Percentiles rank a stretch among this genome's conserved stretches.
Evolutionary conservation across 148 eudicot species (phyloP).

Genomic region (Diospyros lotus): DNA sequence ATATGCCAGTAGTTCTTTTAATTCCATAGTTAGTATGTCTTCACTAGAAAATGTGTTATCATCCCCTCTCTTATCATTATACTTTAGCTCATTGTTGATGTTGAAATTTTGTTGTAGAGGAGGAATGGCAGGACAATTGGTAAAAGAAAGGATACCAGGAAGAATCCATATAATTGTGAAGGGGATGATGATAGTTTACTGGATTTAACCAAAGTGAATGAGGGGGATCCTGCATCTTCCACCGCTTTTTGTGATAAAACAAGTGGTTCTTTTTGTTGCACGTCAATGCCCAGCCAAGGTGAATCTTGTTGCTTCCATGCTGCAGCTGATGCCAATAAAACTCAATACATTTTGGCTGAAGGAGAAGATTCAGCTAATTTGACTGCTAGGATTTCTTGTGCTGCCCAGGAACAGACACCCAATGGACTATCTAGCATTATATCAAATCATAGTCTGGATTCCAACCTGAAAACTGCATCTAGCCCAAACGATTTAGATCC

Average conservation of each 20-base stretch:
- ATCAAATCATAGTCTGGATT: slow-evolving; percentile 5
- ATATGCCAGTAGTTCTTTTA: background rate
- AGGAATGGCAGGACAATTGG: slow-evolving; percentile 32
- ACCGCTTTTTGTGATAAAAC: slow-evolving; percentile 23
- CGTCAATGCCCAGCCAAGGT: slow-evolving; percentile 22
- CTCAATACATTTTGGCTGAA: slow-evolving; percentile 15
- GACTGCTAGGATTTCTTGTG: slow-evolving; percentile 17
- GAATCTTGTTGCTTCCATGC: slow-evolving; percentile 28
- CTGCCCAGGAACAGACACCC: slow-evolving; percentile 17
- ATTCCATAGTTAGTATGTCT: background rate
- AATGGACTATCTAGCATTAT: slow-evolving; percentile 12
- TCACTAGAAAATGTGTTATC: background rate
- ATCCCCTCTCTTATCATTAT: background rate
- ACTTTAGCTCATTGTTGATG: slow-evolving; percentile 2
- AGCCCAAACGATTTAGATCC: slow-evolving; percentile 6
- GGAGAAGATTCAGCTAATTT: slow-evolving; percentile 19
- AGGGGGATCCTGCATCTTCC: slow-evolving; percentile 25
- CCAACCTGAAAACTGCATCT: slow-evolving; percentile 11
- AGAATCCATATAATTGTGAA: slow-evolving; percentile 19
- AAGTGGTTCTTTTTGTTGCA: slow-evolving; percentile 20
- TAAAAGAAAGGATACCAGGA: slow-evolving; percentile 39
- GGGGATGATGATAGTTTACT: slow-evolving; percentile 27
- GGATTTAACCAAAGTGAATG: slow-evolving; percentile 24
- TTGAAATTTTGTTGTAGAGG: slow-evolving; percentile 30
- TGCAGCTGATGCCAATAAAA: slow-evolving; percentile 19